Evolutionary conservation across 441 rosid species (phyloP), one percentile per base, ranked within the genome.

Genomic region (Eutrema salsugineum): DNA sequence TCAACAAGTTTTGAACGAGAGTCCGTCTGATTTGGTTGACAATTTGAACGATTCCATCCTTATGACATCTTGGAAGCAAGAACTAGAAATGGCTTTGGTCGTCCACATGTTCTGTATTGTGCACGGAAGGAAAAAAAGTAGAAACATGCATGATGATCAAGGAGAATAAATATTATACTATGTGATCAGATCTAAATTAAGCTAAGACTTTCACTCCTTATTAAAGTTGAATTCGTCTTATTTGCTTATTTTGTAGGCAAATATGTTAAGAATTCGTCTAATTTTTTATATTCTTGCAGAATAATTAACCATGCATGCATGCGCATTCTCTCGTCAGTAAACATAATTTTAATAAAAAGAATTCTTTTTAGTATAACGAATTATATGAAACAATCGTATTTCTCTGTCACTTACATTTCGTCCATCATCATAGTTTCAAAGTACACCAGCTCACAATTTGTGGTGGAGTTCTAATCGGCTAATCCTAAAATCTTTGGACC

Each of bases 21-120:
- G 19, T 35, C 51, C 19, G 43, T 75, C 69, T 68, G 63, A 54
- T 46, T 46, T 68, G 51, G 74, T 62, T 69, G 73, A 58, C 40
- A 70, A 58, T 20, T 19, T 8, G 56, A 40, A 68, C 63, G 57
- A 22, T 24, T 60, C 30, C 50, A 9, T 28, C 11, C 38, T 75
- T 68, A 64, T 75, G 58, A 75, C 74, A 62, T 27, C 43, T 75
- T 54, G 59, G 33, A 60, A 67, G 49, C 28, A 62, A 14, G 33
- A 60, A 33, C 1, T 40, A 48, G 62, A 58, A 32, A 49, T 30
- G 66, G 39, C 32, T 58, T 58, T 66, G 72, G 72, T 73, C 77
- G 62, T 66, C 43, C 55, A 40, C 60, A 58, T 73, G 72, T 49
- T 58, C 1, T n/a, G 56, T 42, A 51, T 17, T 58, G 61, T 66